These are phyloP conservation scores for Thermothielavioides terrestris DNA, from an alignment of 495 filamentous ascomycete species.

Conservation along the genomic window DNA sequence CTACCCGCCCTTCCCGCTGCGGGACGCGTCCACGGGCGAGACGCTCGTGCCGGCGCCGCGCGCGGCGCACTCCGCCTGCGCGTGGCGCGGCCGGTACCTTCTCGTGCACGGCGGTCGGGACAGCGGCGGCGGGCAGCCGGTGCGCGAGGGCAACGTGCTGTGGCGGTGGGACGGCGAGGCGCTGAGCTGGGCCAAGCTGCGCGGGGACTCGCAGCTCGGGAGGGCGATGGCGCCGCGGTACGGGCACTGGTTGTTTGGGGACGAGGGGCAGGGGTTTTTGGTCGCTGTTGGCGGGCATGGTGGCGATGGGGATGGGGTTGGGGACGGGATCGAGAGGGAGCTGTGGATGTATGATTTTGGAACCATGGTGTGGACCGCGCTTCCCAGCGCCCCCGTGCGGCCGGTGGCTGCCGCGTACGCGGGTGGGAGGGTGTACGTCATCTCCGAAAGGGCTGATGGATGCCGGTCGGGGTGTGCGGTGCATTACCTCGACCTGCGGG, in stretches of 20 bases:
- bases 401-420: conserved; percentile 32
- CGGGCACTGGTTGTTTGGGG: conserved; percentile 21
- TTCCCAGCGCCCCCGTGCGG: conserved; percentile 30
- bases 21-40: conserved; percentile 28
- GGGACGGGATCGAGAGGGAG: conserved; percentile 19
- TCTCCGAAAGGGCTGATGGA: conserved; percentile 18
- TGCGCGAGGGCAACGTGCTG: conserved; percentile 33
- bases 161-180: conserved; percentile 42
- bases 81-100: conserved; percentile 24
- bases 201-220: conserved; percentile 15
- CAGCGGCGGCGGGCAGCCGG: conserved; percentile 22
- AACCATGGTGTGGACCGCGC: conserved; percentile 34
- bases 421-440: conserved; percentile 37
- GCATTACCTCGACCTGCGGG: conserved; percentile 32
- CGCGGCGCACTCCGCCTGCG: conserved; percentile 36
- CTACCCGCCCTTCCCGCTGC: conserved; percentile 17
- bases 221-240: conserved; percentile 14
- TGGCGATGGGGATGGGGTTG: not conserved
- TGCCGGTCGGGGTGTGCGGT: conserved; percentile 33
- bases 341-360: conserved; percentile 41
- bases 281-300: conserved; percentile 34
- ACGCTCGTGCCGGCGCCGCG: conserved; percentile 32
- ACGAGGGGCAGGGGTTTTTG: conserved; percentile 26
- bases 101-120: conserved; percentile 41
- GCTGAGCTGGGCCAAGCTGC: conserved; percentile 26